Evolutionary conservation across 345 rosid genomes (phyloP).

Genomic region (Geranium brycei): DNA sequence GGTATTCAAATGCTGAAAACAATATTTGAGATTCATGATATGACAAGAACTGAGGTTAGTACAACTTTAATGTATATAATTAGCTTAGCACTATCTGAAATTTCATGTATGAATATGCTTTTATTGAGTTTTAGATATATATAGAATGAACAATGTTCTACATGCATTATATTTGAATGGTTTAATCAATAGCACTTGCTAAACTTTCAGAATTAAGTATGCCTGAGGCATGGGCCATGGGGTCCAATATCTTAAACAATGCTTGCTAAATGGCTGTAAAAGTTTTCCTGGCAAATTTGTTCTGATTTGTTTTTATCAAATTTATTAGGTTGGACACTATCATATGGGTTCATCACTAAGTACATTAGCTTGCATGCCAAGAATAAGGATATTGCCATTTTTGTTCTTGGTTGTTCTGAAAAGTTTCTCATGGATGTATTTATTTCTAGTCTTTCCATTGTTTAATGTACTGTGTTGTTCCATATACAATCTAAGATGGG

Average conservation of each 20-base stretch:
- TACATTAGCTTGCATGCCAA: too few relatives aligned
- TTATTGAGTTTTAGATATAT: neutral
- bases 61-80: neutral
- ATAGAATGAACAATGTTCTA: neutral
- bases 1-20: constrained; percentile 57
- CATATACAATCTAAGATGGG: neutral
- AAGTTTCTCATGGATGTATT: neutral
- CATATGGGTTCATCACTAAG: too few relatives aligned
- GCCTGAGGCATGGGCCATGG: too few relatives aligned
- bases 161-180: neutral
- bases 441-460: neutral
- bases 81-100: neutral
- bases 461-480: neutral
- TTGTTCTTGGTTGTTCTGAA: neutral
- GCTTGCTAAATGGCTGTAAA: too few relatives aligned
- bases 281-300: neutral
- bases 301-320: neutral
- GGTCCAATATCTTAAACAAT: too few relatives aligned
- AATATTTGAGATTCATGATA: constrained; percentile 65
- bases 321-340: neutral
- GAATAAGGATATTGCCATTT: neutral
- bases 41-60: constrained; percentile 77
- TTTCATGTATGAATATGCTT: neutral
- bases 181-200: neutral
- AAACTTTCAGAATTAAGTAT: neutral